phyloP scores from a whole-genome alignment of 495 filamentous ascomycete species.

The Neurospora terricola region DNA sequence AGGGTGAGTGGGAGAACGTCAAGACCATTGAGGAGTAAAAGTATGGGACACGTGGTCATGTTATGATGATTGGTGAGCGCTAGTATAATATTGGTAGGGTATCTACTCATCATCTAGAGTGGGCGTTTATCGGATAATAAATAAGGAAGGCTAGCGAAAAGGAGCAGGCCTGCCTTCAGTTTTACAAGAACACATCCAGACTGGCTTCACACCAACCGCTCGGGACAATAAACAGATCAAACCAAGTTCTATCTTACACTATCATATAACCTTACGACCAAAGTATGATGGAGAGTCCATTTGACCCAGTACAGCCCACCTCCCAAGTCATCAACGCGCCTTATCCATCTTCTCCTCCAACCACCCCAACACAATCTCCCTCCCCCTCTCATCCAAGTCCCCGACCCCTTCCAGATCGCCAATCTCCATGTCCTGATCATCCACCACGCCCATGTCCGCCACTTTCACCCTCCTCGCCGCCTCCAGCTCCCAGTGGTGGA shows the following conservation, averaged over 20 bases:
- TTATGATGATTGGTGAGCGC: neutral
- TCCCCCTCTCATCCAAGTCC: conserved; percentile 7
- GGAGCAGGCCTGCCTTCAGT: neutral
- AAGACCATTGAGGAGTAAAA: conserved; percentile 86
- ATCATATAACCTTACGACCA: neutral
- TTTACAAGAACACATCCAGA: neutral
- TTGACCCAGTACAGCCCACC: neutral
- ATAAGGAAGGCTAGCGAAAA: neutral
- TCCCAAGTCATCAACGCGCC: neutral
- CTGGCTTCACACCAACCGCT: neutral
- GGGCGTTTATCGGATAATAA: neutral
- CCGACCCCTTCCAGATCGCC: neutral
- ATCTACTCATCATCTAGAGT: neutral
- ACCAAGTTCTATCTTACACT: neutral
- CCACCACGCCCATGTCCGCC: neutral
- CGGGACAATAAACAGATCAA: neutral
- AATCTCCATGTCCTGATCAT: neutral
- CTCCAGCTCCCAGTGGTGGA: neutral
- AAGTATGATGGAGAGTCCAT: neutral
- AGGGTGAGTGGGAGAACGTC: conserved; percentile 83
- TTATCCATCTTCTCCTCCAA: conserved; percentile 14
- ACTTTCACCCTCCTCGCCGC: conserved; percentile 8
- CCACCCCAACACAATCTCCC: conserved; percentile 17
- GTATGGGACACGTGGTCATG: neutral
- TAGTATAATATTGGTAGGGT: neutral